A percentile compares a stretch with the other conserved stretches of the same genome.
Evolutionary conservation across 2,329 filamentous ascomycete species (phyloP).

Genomic region (Venturia oleaginea): DNA sequence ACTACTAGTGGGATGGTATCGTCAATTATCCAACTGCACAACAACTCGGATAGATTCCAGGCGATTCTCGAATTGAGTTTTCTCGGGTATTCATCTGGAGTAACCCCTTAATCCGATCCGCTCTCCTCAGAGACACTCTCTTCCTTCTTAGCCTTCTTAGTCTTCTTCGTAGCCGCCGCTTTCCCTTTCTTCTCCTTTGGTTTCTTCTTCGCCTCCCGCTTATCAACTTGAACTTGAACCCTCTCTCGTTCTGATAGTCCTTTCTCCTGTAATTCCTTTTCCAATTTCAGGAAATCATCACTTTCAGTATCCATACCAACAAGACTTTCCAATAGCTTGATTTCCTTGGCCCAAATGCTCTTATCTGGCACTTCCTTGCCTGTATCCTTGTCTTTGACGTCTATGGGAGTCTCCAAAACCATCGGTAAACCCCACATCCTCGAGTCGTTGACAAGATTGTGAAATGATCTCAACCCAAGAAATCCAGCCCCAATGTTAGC

Average conservation of each 20-base stretch:
- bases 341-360: constrained; percentile 82
- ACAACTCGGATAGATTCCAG: background rate
- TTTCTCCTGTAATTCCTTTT: constrained; percentile 54
- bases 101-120: background rate
- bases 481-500: constrained; percentile 96
- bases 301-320: constrained; percentile 73
- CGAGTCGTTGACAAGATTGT: constrained; percentile 77
- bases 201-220: constrained; percentile 56
- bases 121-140: constrained; percentile 11
- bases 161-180: constrained; percentile 27
- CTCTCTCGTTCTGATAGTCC: constrained; percentile 65
- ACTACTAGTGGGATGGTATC: no score
- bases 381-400: constrained; percentile 51
- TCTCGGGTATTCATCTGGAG: no score
- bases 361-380: constrained; percentile 61
- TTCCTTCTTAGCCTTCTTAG: constrained; percentile 33
- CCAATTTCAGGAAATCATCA: constrained; percentile 61
- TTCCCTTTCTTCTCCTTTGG: constrained; percentile 30
- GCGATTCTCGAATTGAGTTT: no score
- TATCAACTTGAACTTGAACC: constrained; percentile 69
- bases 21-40: no score
- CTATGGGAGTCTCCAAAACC: constrained; percentile 93
- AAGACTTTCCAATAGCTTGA: constrained; percentile 83
- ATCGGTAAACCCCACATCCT: constrained; percentile 73
- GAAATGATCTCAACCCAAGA: constrained; percentile 80